Conservation (phyloP, 2,329 filamentous ascomycete species). For the Neonectria ditissima region DNA sequence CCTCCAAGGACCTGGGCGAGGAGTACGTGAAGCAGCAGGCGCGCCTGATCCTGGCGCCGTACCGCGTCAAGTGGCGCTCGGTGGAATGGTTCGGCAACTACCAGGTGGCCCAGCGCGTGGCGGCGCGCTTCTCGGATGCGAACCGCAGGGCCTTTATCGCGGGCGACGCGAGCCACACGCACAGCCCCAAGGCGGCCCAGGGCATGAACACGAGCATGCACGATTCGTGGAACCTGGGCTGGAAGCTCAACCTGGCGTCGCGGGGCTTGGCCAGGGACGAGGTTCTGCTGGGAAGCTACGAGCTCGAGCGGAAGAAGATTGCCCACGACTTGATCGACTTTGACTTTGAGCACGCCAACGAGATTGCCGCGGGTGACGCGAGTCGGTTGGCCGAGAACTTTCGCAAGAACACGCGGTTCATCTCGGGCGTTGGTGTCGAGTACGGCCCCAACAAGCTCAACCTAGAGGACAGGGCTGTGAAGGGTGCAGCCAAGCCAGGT, state of each 20-base stretch:
- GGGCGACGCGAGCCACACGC: conserved; percentile 77
- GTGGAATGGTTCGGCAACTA: conserved; percentile 79
- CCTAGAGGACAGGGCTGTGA: conserved; percentile 47
- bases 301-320: conserved; percentile 70
- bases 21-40: conserved; percentile 78
- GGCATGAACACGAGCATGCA: conserved; percentile 71
- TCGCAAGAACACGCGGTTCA: conserved; percentile 76
- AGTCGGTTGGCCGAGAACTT: conserved; percentile 74
- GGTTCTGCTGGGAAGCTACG: conserved; percentile 68
- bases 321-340: conserved; percentile 68
- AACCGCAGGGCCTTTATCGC: conserved; percentile 72
- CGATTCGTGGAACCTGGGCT: conserved; percentile 70
- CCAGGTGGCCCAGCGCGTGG: conserved; percentile 76
- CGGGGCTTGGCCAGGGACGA: conserved; percentile 65
- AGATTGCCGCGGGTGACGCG: conserved; percentile 71
- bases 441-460: conserved; percentile 65
- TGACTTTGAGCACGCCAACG: conserved; percentile 66
- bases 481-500: conserved; percentile 62
- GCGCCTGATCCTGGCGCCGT: conserved; percentile 68
- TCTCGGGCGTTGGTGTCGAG: conserved; percentile 76
- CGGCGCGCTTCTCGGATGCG: conserved; percentile 73
- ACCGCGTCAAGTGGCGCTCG: conserved; percentile 65
- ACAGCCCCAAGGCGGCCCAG: conserved; percentile 77
- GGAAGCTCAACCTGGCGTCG: conserved; percentile 64
- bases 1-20: conserved; percentile 59